A percentile compares a stretch with the other conserved stretches of the same genome.
Evolutionary conservation across 331 rosid genomes (phyloP).

Genomic region (Saraca asoca): DNA sequence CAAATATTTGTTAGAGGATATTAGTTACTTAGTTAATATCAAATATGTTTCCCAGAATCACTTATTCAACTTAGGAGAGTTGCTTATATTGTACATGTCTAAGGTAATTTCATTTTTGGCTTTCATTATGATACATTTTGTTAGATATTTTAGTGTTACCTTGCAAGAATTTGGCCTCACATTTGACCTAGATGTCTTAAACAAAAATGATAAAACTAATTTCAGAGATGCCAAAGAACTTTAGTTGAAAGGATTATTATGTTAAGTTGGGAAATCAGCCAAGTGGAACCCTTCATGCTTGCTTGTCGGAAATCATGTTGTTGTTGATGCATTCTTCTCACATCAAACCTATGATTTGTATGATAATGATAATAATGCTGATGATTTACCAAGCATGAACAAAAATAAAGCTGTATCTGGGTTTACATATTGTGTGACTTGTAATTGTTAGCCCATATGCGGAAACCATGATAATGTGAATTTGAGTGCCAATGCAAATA

Average conservation of each 20-base stretch:
- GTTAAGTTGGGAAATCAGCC: no score
- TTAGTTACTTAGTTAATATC: background rate
- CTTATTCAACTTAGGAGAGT: background rate
- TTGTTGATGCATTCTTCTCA: background rate
- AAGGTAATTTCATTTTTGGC: no score
- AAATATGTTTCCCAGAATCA: background rate
- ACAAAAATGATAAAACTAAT: background rate
- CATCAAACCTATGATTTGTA: background rate
- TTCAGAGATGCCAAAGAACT: no score
- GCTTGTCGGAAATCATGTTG: background rate
- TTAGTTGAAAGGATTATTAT: no score
- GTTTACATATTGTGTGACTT: slow-evolving; percentile 8
- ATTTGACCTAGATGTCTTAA: background rate
- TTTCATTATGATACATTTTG: background rate
- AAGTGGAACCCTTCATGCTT: background rate
- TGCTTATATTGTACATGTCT: background rate
- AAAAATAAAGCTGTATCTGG: background rate
- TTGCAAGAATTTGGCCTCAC: background rate
- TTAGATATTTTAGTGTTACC: background rate
- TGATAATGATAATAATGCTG: background rate
- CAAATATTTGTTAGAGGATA: background rate
- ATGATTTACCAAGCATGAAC: background rate
- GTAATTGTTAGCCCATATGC: slow-evolving; percentile 10
- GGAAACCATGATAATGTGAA: slow-evolving; percentile 16
- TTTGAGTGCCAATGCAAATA: slow-evolving; percentile 11